Conservation (phyloP, 163 green algal genomes). For the Prototheca stagnorum region DNA sequence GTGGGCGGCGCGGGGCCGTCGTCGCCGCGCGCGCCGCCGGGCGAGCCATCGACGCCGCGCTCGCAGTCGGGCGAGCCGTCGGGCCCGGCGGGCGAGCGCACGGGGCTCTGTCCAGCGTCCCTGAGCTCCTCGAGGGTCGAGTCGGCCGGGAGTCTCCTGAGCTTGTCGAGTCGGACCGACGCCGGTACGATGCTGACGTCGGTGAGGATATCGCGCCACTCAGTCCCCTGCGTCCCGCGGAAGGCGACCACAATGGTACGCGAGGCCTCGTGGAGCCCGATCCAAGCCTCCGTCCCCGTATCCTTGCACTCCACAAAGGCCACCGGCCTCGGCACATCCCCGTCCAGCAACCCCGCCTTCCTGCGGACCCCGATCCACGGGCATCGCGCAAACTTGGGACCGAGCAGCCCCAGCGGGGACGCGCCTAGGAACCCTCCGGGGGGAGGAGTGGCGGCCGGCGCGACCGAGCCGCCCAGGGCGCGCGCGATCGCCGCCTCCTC, state of each 20-base stretch:
- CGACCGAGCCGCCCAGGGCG: too few relatives aligned
- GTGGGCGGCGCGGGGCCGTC: too few relatives aligned
- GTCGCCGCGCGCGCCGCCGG: too few relatives aligned
- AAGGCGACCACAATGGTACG: conserved; percentile 50
- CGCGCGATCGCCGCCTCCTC: too few relatives aligned
- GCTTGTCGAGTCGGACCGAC: conserved; percentile 34
- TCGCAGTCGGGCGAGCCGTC: too few relatives aligned
- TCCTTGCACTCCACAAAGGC: neutral
- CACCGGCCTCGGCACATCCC: neutral
- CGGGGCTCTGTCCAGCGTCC: too few relatives aligned
- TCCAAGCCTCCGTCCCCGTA: conserved; percentile 32
- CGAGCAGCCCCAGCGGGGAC: neutral
- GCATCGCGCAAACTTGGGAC: neutral
- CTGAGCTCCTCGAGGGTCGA: too few relatives aligned
- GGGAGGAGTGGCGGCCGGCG: too few relatives aligned
- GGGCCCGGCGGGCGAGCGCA: too few relatives aligned
- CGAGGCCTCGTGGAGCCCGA: conserved; percentile 28
- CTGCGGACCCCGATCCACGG: neutral
- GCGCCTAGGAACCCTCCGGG: too few relatives aligned
- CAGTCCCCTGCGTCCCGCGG: conserved; percentile 60
- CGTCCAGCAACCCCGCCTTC: neutral
- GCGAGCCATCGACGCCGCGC: too few relatives aligned
- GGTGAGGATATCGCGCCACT: conserved; percentile 56
- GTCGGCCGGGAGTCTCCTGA: conserved; percentile 1
- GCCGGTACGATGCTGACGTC: conserved; percentile 55